Base-by-base conservation (phyloP, 139 green algal genomes). In the Tetratostichococcus sp. region DNA sequence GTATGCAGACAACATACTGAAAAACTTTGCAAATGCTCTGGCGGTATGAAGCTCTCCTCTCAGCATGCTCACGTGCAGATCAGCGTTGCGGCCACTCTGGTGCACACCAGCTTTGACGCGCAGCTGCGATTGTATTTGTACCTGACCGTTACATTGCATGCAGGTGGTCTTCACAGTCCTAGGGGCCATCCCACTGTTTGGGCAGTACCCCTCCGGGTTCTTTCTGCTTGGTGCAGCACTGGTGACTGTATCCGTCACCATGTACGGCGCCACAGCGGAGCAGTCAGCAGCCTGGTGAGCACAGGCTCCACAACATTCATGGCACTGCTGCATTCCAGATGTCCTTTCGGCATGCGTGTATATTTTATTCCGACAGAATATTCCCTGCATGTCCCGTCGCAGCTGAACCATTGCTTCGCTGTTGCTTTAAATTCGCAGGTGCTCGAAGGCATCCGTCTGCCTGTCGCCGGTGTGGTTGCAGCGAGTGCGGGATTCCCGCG, bases 21-120 rank as follows among this genome's bases (percentile, higher is more conserved):
- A 90, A 59, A 89, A 89, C 79, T 90, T 90, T 73, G 83, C 86
- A 35, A 83, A 89, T 30, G 84, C 86, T 6, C 74, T 86, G 25
- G 86, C 82, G 6, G 86, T 90, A 31, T 85, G 50, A 25, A 8
- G 22, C 17, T 5, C 50, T 23, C 17, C 19, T 23, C 50, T 26
- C 14, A n/a, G 11, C 19, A 2, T 62, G 50, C 50, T 14, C 8
- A 22, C 39, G 8, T 50, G 39, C 39, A 50, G 39, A 50, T 14
- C 8, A 50, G 39, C 14, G 8, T 50, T 50, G 39, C 14, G 39
- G 8, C 8, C 14, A 14, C 39, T 50, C 39, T 50, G 39, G 39
- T 14, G 14, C 39, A 50, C 39, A 50, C 39, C 8, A 50, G 8
- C 8, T 50, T 50, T 8, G 39, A 50, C 39, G 8, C 14, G 8